Conservation (phyloP, 148 eudicot genomes). For the Chenopodium suecicum region DNA sequence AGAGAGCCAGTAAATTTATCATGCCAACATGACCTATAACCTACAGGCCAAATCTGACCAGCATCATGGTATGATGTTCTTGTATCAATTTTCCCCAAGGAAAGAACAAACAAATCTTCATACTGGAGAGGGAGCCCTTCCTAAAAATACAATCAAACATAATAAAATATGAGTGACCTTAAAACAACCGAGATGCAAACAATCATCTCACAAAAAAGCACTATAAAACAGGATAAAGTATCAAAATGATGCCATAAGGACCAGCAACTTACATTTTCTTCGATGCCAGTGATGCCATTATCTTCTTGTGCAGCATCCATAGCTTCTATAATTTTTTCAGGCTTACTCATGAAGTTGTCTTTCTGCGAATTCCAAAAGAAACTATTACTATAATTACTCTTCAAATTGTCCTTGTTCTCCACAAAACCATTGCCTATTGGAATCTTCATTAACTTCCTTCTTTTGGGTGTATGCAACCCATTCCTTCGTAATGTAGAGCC, state of each 20-base stretch:
- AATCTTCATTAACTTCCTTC: constrained; percentile 31
- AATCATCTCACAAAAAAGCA: constrained; percentile 1
- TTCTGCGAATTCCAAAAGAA: constrained; percentile 19
- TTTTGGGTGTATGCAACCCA: constrained; percentile 33
- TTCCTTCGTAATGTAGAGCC: constrained; percentile 32
- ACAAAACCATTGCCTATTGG: constrained; percentile 25
- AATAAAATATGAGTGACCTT: constrained; percentile 10
- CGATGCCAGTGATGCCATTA: constrained; percentile 28
- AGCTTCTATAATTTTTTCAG: constrained; percentile 21
- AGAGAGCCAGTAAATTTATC: constrained; percentile 74
- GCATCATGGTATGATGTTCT: constrained; percentile 53
- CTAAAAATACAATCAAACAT: constrained; percentile 28
- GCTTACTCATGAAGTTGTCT: constrained; percentile 16
- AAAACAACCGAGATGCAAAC: neutral
- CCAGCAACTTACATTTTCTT: constrained; percentile 39
- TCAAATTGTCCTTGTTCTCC: constrained; percentile 26
- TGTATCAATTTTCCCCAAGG: constrained; percentile 56
- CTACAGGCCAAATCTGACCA: constrained; percentile 62
- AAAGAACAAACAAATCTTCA: constrained; percentile 68
- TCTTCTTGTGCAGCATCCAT: constrained; percentile 30
- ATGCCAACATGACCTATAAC: constrained; percentile 77
- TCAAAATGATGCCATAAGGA: constrained; percentile 2
- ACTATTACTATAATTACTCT: constrained; percentile 20
- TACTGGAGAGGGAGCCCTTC: constrained; percentile 67
- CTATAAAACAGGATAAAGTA: constrained; percentile 5